These are phyloP conservation scores for Fusarium citri DNA, from an alignment of 2,329 filamentous ascomycete genomes.

Conservation along the genomic window DNA sequence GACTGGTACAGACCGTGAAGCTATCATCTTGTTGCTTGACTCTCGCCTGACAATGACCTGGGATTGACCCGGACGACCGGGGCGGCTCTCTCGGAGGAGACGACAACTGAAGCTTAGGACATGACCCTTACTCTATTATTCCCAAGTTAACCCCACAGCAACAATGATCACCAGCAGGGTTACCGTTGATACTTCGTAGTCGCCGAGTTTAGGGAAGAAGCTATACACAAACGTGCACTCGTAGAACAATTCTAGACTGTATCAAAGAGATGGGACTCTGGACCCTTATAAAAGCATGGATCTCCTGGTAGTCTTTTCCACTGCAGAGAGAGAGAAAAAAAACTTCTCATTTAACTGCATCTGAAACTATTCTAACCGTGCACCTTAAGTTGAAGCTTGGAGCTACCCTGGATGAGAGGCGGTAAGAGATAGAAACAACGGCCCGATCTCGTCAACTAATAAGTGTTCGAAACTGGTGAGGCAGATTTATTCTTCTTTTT, in stretches of 20 bases:
- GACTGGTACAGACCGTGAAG: too few species aligned
- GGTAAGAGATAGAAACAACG: conserved; percentile 8
- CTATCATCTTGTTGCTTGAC: background rate
- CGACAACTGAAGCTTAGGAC: conserved; percentile 5
- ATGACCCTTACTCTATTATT: conserved; percentile 10
- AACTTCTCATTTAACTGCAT: conserved; percentile 1
- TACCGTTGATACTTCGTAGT: background rate
- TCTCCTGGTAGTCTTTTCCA: background rate
- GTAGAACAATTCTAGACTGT: background rate
- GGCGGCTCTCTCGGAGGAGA: background rate
- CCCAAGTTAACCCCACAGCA: conserved; percentile 23
- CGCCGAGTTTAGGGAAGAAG: background rate
- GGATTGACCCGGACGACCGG: background rate
- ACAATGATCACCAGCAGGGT: conserved; percentile 35
- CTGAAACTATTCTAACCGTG: conserved; percentile 13
- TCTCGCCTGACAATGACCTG: background rate
- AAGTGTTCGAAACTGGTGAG: conserved; percentile 8
- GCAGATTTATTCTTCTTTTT: background rate
- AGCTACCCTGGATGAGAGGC: conserved; percentile 18
- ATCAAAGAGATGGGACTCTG: background rate
- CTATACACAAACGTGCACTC: conserved; percentile 12
- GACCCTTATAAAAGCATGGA: background rate
- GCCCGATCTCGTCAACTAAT: background rate
- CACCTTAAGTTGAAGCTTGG: conserved; percentile 1
- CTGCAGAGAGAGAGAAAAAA: background rate